phyloP scores from a whole-genome alignment of 2,329 filamentous ascomycete species.

The Nothophoma quercina region DNA sequence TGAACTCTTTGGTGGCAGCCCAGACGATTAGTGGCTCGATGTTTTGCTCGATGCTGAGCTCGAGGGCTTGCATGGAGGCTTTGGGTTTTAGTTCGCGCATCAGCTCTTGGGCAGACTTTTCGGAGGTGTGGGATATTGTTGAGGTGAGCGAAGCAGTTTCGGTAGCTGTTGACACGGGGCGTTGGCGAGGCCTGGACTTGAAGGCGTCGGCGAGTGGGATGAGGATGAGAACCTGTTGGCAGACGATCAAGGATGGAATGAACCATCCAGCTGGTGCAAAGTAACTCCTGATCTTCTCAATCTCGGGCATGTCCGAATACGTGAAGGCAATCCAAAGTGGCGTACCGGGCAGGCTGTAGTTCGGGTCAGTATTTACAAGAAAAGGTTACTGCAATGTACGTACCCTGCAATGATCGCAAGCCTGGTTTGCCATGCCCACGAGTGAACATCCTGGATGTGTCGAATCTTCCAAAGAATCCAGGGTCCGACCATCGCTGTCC shows the following conservation, averaged over 20 bases:
- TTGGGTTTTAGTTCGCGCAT: constrained; percentile 44
- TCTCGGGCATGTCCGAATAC: constrained; percentile 34
- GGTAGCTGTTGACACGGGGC: constrained; percentile 28
- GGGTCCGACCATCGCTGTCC: constrained; percentile 46
- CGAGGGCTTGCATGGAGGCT: constrained; percentile 47
- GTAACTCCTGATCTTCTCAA: constrained; percentile 38
- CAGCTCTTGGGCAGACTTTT: constrained; percentile 32
- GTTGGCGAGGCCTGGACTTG: constrained; percentile 28
- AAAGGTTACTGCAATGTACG: constrained; percentile 1
- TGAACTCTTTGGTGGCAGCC: constrained; percentile 48
- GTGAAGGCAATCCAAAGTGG: constrained; percentile 50
- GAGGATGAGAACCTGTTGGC: constrained; percentile 48
- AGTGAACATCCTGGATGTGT: constrained; percentile 47
- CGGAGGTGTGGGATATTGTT: constrained; percentile 26
- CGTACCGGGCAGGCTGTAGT: constrained; percentile 44
- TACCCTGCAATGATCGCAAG: constrained; percentile 49
- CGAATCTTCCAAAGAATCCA: constrained; percentile 51
- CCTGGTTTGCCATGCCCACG: constrained; percentile 50
- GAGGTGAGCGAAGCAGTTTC: constrained; percentile 40
- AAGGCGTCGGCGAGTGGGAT: constrained; percentile 45
- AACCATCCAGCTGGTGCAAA: constrained; percentile 49
- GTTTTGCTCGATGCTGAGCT: constrained; percentile 44
- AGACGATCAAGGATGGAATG: constrained; percentile 46
- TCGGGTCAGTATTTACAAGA: constrained; percentile 26
- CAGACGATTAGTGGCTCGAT: constrained; percentile 48